Evolutionary conservation across 139 green algal genomes (phyloP), one percentile per base, ranked within the genome.

Genomic region (Monoraphidium neglectum): DNA sequence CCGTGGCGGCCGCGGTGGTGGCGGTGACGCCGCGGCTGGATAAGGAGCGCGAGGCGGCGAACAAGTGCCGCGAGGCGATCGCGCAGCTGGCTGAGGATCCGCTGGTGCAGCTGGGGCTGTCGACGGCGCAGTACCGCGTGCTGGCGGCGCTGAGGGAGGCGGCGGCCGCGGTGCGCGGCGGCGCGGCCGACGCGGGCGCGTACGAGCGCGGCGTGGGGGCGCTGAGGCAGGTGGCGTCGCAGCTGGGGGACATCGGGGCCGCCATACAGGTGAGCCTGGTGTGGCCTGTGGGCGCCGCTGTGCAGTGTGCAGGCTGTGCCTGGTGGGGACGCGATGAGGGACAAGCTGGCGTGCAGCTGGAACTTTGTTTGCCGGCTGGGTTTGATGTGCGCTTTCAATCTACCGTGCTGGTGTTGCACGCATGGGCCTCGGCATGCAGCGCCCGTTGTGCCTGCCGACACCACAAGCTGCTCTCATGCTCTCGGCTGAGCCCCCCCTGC

Each of bases 141-240:
- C 51, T 79, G 62, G 73, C 40, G n/a, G 24, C 40, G 49, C 56
- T 79, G 63, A 62, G 54, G 1, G 73, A 79, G n/a, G 73, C 73
- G 15, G 38, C 56, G 0, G 73, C 30, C 4, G n/a, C 13, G 8
- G 26, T 79, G 47, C 23, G 21, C 24, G 24, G 37, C 3, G 40
- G 18, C 4, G 51, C 59, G 64, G 73, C 71, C 38, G 73, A 46
- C 15, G 35, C 54, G 2, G 72, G 36, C 33, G 63, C 65, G 33
- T 63, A 79, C 63, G 72, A 51, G 43, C 43, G 43, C 8, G 43
- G 8, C 46, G 64, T 73, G 26, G 51, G 1, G 18, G 73, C 64
- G 16, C 64, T 79, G 32, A 73, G 67, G 35, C 61, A 79, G 3
- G 73, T 73, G 33, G 28, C 73, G 3, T 35, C 2, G 1, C 47